Evolutionary conservation across 805 yeast genomes (phyloP).

Genomic region (Yarrowia sp.): DNA sequence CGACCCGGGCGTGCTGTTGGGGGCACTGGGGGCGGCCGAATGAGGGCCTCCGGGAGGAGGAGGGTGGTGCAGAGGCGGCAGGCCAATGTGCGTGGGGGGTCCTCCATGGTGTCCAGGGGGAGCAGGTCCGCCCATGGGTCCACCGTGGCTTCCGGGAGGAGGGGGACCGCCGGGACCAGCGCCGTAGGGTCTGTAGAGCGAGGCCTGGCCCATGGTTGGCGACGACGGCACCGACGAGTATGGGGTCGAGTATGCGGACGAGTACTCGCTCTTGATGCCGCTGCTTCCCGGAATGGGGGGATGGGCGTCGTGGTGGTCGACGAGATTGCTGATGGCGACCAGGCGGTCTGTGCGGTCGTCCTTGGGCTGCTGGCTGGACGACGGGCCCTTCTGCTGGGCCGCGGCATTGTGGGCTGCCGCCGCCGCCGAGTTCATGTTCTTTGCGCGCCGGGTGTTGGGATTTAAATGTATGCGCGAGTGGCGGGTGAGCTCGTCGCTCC

Average conservation of each 20-base stretch:
- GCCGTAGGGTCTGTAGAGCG: constrained; percentile 1
- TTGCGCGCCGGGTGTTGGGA: constrained; percentile 38
- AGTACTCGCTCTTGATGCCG: constrained; percentile 29
- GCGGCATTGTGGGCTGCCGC: constrained; percentile 28
- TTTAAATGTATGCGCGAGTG: constrained; percentile 72
- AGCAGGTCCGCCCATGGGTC: background rate
- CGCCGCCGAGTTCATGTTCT: constrained; percentile 26
- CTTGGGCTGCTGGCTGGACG: background rate
- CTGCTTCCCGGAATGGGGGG: constrained; percentile 28
- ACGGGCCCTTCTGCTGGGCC: background rate
- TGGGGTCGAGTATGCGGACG: constrained; percentile 31
- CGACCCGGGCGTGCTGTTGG: constrained; percentile 42
- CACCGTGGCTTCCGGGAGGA: background rate
- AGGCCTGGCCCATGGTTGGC: constrained; percentile 30
- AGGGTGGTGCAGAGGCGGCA: constrained; percentile 27
- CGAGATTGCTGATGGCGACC: constrained; percentile 20
- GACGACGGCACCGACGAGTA: constrained; percentile 32
- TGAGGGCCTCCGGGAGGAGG: constrained; percentile 27
- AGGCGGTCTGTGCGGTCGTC: constrained; percentile 16
- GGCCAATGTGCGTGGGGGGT: constrained; percentile 30
- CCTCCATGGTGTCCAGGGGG: constrained; percentile 22
- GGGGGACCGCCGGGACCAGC: background rate
- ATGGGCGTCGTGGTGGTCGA: constrained; percentile 25
- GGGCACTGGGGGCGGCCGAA: constrained; percentile 43
- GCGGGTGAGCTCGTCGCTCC: constrained; percentile 82